Percentiles rank a stretch among this genome's conserved stretches.
These are phyloP conservation scores for Fraxinus greggii DNA, from an alignment of 305 asterid genomes.

Conservation along the genomic window DNA sequence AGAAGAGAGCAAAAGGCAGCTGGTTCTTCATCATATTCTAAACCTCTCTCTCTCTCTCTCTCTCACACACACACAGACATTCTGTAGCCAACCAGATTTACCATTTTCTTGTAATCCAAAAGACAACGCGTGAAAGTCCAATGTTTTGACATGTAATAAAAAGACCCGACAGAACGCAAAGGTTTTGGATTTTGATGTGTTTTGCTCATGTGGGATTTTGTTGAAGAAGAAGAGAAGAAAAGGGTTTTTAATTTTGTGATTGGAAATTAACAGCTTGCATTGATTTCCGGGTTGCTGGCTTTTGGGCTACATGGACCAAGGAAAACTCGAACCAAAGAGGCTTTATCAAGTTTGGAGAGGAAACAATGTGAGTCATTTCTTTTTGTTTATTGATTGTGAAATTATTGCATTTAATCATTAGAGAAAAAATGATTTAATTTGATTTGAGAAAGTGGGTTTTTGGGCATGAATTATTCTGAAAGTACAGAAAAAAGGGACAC, in stretches of 20 bases:
- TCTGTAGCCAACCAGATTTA: constrained; percentile 9
- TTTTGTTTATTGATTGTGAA: not conserved
- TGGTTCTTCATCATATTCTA: constrained; percentile 27
- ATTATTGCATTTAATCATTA: not conserved
- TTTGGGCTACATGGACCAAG: constrained; percentile 34
- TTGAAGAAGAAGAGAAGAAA: constrained; percentile 2
- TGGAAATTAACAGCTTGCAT: not conserved
- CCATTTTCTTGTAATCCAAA: not conserved
- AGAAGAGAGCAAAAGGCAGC: constrained; percentile 32
- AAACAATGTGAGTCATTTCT: constrained; percentile 54
- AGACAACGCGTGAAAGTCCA: not conserved
- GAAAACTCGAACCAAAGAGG: constrained; percentile 38
- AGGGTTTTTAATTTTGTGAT: constrained; percentile 15
- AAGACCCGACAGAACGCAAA: constrained; percentile 9
- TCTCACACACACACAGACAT: not conserved
- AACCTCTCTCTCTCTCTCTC: constrained; percentile 9
- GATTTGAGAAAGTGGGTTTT: not conserved
- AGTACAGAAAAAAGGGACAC: not conserved
- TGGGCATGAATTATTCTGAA: not conserved
- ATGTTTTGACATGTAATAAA: not conserved
- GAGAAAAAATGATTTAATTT: not conserved
- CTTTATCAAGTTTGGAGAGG: constrained; percentile 79
- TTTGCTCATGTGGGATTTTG: constrained; percentile 2
- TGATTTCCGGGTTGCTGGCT: not conserved
- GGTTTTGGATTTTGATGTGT: constrained; percentile 13